A percentile compares a stretch with the other conserved stretches of the same genome.
Evolutionary conservation across 2,329 filamentous ascomycete species (phyloP).

Genomic region (Cercospora sp.): DNA sequence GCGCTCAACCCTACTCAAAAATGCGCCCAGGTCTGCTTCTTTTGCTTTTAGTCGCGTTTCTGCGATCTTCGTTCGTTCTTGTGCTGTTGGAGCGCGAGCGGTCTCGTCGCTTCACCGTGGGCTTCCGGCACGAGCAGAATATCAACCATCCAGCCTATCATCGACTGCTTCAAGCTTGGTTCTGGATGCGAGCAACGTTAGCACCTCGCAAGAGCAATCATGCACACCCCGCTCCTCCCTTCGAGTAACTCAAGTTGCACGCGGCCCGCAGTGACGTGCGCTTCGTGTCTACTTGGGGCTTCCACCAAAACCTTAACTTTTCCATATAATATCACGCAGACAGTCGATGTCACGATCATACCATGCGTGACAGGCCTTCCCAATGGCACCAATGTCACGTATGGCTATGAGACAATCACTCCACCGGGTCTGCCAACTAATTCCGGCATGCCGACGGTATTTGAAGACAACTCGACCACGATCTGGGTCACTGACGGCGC

Average conservation of each 20-base stretch:
- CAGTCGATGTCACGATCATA: not conserved
- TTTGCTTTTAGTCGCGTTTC: not conserved
- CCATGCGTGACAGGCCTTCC: not conserved
- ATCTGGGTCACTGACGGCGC: not conserved
- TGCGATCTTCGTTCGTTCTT: not conserved
- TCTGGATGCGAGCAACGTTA: not conserved
- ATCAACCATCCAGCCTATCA: not conserved
- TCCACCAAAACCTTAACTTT: not conserved
- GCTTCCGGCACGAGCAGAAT: not conserved
- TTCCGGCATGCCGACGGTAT: not conserved
- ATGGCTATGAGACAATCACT: not conserved
- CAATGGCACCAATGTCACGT: not conserved
- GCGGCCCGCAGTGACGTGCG: not conserved
- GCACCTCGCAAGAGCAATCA: not conserved
- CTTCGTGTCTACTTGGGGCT: not conserved
- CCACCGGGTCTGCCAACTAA: not conserved
- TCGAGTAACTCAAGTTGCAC: not conserved
- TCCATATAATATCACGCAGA: not conserved
- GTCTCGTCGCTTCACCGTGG: not conserved
- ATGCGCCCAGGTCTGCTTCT: not conserved
- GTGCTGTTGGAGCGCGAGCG: not conserved
- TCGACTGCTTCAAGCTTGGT: not conserved
- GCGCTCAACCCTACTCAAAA: not conserved
- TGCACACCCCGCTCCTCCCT: not conserved
- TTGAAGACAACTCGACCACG: not conserved